Conservation (phyloP, 129 eudicot species). For the Lactuca sativa region DNA sequence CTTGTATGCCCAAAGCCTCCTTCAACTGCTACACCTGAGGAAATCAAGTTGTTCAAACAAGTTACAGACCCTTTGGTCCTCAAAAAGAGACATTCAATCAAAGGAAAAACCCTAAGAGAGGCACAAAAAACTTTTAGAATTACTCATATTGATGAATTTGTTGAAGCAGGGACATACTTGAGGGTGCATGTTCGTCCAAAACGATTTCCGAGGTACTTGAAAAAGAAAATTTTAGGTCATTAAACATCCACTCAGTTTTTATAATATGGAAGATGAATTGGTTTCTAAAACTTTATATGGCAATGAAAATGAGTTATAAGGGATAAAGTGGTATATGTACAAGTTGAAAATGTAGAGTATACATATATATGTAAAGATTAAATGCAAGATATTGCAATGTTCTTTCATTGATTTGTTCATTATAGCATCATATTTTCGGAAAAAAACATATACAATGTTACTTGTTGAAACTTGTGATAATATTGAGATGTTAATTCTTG, state of each 20-base stretch:
- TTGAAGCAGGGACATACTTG: constrained; percentile 86
- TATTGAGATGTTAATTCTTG: not conserved
- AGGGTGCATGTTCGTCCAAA: constrained; percentile 95
- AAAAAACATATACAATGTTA: not conserved
- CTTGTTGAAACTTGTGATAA: constrained; percentile 25
- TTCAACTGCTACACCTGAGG: constrained; percentile 75
- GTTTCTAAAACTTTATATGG: too few relatives aligned
- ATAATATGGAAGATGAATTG: not conserved
- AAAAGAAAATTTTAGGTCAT: not conserved
- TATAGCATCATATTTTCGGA: too few relatives aligned
- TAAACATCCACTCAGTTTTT: too few relatives aligned
- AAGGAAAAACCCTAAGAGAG: constrained; percentile 88
- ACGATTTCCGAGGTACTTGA: constrained; percentile 81
- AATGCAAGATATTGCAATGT: not conserved
- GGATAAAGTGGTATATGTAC: too few relatives aligned
- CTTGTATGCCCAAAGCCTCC: constrained; percentile 95
- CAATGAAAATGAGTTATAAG: too few relatives aligned
- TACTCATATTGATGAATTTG: constrained; percentile 56
- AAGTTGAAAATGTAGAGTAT: too few relatives aligned
- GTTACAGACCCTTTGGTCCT: constrained; percentile 64
- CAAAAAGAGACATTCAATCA: constrained; percentile 65
- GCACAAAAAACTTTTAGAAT: constrained; percentile 84
- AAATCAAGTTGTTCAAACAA: constrained; percentile 56
- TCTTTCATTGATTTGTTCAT: too few relatives aligned
- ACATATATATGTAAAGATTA: not conserved